Evolutionary conservation across 2,329 filamentous ascomycete genomes (phyloP).

Genomic region (Fusarium begoniae): DNA sequence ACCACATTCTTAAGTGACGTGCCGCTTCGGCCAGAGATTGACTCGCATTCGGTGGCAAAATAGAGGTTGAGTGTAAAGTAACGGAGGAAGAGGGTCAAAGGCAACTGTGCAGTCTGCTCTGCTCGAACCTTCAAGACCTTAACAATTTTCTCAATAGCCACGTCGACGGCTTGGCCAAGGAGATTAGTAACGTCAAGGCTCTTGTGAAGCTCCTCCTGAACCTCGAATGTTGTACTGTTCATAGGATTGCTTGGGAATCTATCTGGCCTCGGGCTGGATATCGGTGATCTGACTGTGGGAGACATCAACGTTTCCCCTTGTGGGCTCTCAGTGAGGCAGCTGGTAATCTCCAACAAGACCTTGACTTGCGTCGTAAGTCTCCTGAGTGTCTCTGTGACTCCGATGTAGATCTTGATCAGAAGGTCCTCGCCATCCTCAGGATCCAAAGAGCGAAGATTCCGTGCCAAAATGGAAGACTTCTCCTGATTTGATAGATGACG

Average conservation of each 20-base stretch:
- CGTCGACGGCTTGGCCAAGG: constrained; percentile 81
- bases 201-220: constrained; percentile 80
- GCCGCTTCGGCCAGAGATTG: constrained; percentile 81
- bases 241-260: constrained; percentile 37
- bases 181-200: constrained; percentile 81
- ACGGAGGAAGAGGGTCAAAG: constrained; percentile 76
- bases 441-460: constrained; percentile 86
- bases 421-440: constrained; percentile 85
- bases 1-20: constrained; percentile 80
- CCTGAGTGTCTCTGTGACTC: constrained; percentile 86
- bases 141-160: constrained; percentile 79
- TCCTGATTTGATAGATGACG: constrained; percentile 81
- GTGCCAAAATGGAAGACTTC: constrained; percentile 86
- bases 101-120: constrained; percentile 75
- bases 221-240: constrained; percentile 51
- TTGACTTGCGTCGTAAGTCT: constrained; percentile 92
- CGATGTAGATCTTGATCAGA: constrained; percentile 83
- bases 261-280: constrained; percentile 60
- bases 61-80: constrained; percentile 85
- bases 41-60: constrained; percentile 88
- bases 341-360: constrained; percentile 92
- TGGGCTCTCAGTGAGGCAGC: constrained; percentile 65
- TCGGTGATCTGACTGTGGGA: constrained; percentile 60
- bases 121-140: constrained; percentile 81
- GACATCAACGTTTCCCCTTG: constrained; percentile 55